Percentiles rank a stretch among this genome's conserved stretches.
These are phyloP conservation scores for Aspergillus fructus DNA, from an alignment of 2,329 filamentous ascomycete genomes.

Conservation along the genomic window DNA sequence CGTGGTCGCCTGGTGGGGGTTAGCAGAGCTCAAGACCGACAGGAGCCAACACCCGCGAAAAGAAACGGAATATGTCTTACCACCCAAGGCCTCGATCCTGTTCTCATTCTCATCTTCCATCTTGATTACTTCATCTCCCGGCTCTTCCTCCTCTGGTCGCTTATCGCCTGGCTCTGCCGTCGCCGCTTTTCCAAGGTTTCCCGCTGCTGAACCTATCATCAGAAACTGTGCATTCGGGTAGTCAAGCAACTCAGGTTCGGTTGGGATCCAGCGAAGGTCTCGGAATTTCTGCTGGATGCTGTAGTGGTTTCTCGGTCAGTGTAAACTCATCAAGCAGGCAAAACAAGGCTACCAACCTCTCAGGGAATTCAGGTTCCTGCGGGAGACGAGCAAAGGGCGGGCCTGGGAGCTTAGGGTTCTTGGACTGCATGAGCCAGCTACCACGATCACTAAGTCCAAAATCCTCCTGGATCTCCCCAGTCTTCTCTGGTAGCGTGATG, in stretches of 20 bases:
- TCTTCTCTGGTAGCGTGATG: slow-evolving; percentile 68
- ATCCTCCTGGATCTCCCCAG: slow-evolving; percentile 71
- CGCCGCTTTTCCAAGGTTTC: slow-evolving; percentile 35
- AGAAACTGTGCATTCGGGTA: slow-evolving; percentile 75
- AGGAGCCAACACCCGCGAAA: neutral
- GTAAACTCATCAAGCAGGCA: neutral
- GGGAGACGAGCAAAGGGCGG: slow-evolving; percentile 65
- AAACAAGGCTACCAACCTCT: slow-evolving; percentile 54
- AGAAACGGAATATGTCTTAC: slow-evolving; percentile 31
- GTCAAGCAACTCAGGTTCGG: slow-evolving; percentile 71
- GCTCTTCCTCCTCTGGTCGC: slow-evolving; percentile 59
- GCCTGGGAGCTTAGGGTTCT: slow-evolving; percentile 71
- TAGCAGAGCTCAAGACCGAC: neutral
- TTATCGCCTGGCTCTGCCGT: slow-evolving; percentile 41
- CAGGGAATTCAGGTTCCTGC: slow-evolving; percentile 66
- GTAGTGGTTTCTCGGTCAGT: neutral
- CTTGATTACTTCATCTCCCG: slow-evolving; percentile 70
- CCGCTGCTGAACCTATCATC: slow-evolving; percentile 63
- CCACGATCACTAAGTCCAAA: slow-evolving; percentile 71
- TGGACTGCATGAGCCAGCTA: slow-evolving; percentile 75
- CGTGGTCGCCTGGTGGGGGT: slow-evolving; percentile 51
- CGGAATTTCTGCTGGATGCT: slow-evolving; percentile 72
- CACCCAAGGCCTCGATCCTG: slow-evolving; percentile 61
- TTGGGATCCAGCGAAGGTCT: slow-evolving; percentile 70
- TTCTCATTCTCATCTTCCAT: slow-evolving; percentile 73